phyloP scores from a whole-genome alignment of 2,329 filamentous ascomycete species.

The Calonectria pteridis region DNA sequence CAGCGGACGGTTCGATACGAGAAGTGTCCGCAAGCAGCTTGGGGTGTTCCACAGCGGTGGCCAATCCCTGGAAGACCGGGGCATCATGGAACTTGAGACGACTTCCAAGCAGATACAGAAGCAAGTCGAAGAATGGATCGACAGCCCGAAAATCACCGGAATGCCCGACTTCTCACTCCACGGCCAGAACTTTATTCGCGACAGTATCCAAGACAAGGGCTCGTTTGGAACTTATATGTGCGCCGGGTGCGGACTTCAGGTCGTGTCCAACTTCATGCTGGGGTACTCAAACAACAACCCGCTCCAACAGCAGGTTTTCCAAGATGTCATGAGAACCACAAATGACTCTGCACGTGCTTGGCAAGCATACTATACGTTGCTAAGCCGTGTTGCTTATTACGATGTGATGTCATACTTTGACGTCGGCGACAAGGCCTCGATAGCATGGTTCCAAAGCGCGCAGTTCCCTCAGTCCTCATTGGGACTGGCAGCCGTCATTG shows the following conservation, averaged over 20 bases:
- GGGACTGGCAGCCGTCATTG: background rate
- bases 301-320: conserved; percentile 7
- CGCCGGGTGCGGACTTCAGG: background rate
- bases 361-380: conserved; percentile 7
- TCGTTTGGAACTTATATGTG: conserved; percentile 12
- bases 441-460: conserved; percentile 13
- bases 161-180: background rate
- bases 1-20: background rate
- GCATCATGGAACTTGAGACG: background rate
- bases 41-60: background rate
- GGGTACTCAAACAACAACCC: background rate
- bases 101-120: background rate
- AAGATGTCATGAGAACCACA: conserved; percentile 8
- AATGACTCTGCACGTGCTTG: conserved; percentile 8
- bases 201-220: background rate
- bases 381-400: conserved; percentile 10
- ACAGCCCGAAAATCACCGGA: background rate
- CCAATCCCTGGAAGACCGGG: background rate
- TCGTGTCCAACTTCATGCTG: background rate
- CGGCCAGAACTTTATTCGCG: conserved; percentile 8
- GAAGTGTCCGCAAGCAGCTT: conserved; percentile 1
- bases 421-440: background rate
- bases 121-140: conserved; percentile 10
- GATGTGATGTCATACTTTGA: conserved; percentile 18
- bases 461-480: conserved; percentile 7